phyloP scores from a whole-genome alignment of 306 rosid genomes.

The Dryas octopetala region DNA sequence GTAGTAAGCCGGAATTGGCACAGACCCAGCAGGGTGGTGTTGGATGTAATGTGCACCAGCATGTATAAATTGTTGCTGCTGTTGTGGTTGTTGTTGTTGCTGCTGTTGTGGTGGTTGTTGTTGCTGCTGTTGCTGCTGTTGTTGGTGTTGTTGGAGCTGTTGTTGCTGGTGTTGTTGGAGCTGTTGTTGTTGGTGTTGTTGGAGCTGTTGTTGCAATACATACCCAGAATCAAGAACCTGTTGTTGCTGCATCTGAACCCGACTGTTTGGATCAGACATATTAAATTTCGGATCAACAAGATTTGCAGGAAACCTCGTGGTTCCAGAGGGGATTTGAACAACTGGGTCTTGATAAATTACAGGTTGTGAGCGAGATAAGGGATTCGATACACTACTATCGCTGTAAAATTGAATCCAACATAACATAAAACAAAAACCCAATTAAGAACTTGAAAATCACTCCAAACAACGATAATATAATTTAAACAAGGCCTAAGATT shows the following conservation, averaged over 20 bases:
- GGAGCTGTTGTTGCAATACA: slow-evolving; percentile 44
- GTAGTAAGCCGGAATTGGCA: slow-evolving; percentile 61
- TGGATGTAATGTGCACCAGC: slow-evolving; percentile 73
- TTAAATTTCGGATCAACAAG: slow-evolving; percentile 61
- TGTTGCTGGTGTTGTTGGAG: slow-evolving; percentile 10
- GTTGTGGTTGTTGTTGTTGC: slow-evolving; percentile 31
- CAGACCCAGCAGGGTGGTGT: slow-evolving; percentile 53
- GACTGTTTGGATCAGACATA: slow-evolving; percentile 53
- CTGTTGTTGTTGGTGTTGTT: too few relatives aligned
- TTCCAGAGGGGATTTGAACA: slow-evolving; percentile 56
- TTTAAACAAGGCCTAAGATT: slow-evolving; percentile 1
- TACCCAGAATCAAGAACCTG: slow-evolving; percentile 72
- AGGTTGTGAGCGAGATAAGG: slow-evolving; percentile 62
- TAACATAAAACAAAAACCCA: slow-evolving; percentile 25
- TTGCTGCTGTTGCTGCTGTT: slow-evolving; percentile 4
- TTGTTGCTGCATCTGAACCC: slow-evolving; percentile 78
- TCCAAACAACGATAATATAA: slow-evolving; percentile 2
- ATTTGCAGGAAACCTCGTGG: slow-evolving; percentile 54
- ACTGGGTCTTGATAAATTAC: slow-evolving; percentile 74
- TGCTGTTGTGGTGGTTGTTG: slow-evolving; percentile 36
- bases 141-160: slow-evolving; percentile 23
- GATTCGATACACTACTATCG: slow-evolving; percentile 69
- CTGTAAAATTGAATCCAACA: slow-evolving; percentile 45
- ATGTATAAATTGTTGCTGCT: slow-evolving; percentile 55
- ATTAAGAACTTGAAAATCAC: slow-evolving; percentile 36